Base-by-base conservation (phyloP, 2,329 filamentous ascomycete genomes). In the Cladosporium sp. region DNA sequence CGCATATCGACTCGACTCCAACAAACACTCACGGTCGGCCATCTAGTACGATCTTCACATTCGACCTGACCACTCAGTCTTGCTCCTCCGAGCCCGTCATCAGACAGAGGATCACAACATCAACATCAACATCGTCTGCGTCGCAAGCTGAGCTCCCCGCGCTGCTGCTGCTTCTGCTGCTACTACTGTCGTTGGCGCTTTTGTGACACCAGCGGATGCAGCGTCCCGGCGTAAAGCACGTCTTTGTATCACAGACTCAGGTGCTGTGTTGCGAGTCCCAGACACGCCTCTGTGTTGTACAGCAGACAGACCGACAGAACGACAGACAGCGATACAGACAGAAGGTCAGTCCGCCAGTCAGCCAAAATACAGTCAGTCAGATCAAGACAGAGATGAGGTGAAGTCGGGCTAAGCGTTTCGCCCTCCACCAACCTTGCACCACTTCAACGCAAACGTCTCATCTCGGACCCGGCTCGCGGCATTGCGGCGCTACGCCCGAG, bases 401-500 rank as follows among this genome's bases (percentile, higher is more conserved):
- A 50, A 38, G 47, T 50, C 41, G 32, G 22, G 24, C 22, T 27
- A 12, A 6, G 45, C n/a, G 30, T 34, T 36, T 17, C 32, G 32
- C 32, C 32, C 32, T 36, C 32, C 32, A 36, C n/a, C n/a, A n/a
- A n/a, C n/a, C n/a, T n/a, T n/a, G n/a, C n/a, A n/a, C n/a, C n/a
- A n/a, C n/a, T n/a, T n/a, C n/a, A n/a, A n/a, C n/a, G n/a, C n/a
- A n/a, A n/a, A n/a, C 32, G 13, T 36, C 32, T n/a, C 45, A 51
- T 51, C 42, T 51, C 41, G 39, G 19, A 39, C 15, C 37, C 19
- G 38, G 38, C 27, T 7, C 19, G 17, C 44, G 32, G 30, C 32
- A n/a, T 29, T 48, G 37, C 45, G 22, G 37, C 45, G n/a, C n/a
- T n/a, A n/a, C n/a, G n/a, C n/a, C n/a, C 45, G 45, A 41, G 45